These are phyloP conservation scores for Ormosia emarginata DNA, from an alignment of 306 rosid genomes.

Conservation along the genomic window DNA sequence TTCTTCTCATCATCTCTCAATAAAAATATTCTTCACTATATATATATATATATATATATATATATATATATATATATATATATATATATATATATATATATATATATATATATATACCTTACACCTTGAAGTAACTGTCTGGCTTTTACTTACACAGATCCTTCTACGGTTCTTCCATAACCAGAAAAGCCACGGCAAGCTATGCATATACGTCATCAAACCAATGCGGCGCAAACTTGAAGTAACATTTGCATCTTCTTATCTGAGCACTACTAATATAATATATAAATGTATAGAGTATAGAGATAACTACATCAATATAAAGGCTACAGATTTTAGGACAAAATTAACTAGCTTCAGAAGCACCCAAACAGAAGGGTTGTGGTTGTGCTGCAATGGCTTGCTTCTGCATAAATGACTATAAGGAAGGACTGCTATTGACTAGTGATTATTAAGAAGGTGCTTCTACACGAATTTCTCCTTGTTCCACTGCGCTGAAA, in stretches of 20 bases:
- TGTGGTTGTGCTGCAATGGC: not conserved
- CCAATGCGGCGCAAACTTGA: not conserved
- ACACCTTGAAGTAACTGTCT: too few relatives aligned
- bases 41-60: too few relatives aligned
- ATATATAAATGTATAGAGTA: not conserved
- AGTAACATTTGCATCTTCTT: not conserved
- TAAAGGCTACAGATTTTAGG: not conserved
- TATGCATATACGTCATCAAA: not conserved
- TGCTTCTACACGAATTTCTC: conserved; percentile 32
- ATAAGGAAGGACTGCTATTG: not conserved
- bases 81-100: too few relatives aligned
- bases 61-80: too few relatives aligned
- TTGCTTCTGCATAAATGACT: not conserved
- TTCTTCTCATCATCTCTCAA: too few relatives aligned
- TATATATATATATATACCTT: too few relatives aligned
- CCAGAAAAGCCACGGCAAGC: not conserved
- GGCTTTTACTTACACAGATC: not conserved
- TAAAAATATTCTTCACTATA: too few relatives aligned
- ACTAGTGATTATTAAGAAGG: not conserved
- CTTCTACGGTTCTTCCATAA: not conserved
- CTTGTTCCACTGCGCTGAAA: conserved; percentile 45
- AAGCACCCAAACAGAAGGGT: conserved; percentile 5
- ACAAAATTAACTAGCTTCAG: conserved; percentile 16
- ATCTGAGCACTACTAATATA: not conserved
- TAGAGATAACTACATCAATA: not conserved